Conservation (phyloP, 768 basidiomycete genomes). For the Xerocomellus dryophilus region DNA sequence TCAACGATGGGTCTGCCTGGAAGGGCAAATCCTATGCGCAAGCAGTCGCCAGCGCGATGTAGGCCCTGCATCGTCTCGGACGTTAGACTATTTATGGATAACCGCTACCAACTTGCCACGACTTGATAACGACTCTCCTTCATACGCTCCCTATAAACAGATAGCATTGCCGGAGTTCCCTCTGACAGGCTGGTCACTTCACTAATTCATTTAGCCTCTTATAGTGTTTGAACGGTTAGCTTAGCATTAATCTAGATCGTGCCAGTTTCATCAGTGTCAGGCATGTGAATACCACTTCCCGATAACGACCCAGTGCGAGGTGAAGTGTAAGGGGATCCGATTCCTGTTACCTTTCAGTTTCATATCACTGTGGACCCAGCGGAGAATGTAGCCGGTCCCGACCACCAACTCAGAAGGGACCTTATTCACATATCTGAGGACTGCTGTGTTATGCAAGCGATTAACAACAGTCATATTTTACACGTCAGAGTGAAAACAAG, state of each 20-base stretch:
- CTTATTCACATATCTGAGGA: not conserved
- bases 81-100: not conserved
- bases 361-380: not conserved
- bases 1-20: conserved; percentile 28
- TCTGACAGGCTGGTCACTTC: too few relatives aligned
- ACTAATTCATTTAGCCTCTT: conserved; percentile 16
- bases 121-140: conserved; percentile 21
- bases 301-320: not conserved
- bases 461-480: not conserved
- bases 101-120: conserved; percentile 3
- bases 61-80: not conserved
- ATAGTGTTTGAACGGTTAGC: conserved; percentile 6
- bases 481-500: not conserved
- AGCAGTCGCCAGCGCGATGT: conserved; percentile 25
- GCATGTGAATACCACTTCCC: not conserved
- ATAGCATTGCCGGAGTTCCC: not conserved
- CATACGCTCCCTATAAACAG: conserved; percentile 13
- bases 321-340: not conserved
- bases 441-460: not conserved
- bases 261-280: not conserved
- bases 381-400: not conserved
- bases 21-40: conserved; percentile 34
- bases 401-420: not conserved
- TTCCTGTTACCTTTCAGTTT: not conserved
- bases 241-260: conserved; percentile 10